phyloP scores from a whole-genome alignment of 208 protist species.

The Wallacemonas sp. region DNA sequence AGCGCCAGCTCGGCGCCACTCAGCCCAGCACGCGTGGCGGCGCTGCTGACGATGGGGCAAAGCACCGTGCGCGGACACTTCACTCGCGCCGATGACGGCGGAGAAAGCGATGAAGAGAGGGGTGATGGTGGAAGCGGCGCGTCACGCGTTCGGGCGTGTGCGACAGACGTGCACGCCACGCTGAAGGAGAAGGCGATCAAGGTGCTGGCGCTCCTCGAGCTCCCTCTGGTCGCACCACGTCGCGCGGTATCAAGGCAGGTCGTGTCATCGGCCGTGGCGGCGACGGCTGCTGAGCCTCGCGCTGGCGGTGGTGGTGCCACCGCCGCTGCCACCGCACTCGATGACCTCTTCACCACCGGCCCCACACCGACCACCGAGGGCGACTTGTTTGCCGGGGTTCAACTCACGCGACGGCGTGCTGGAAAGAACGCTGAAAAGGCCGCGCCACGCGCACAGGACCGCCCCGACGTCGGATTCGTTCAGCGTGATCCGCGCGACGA shows the following conservation, averaged over 20 bases:
- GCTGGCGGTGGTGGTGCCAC: too few species aligned
- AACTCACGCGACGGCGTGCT: not conserved
- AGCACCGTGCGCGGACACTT: slow-evolving; percentile 21
- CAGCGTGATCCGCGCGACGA: too few species aligned
- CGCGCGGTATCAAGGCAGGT: too few species aligned
- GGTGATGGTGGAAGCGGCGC: not conserved
- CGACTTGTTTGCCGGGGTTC: not conserved
- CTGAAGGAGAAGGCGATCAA: slow-evolving; percentile 38
- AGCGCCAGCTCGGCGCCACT: not conserved
- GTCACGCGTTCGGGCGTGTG: slow-evolving; percentile 28
- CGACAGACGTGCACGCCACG: slow-evolving; percentile 40
- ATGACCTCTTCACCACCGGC: slow-evolving; percentile 21
- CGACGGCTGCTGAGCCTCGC: too few species aligned
- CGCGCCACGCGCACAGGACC: too few species aligned
- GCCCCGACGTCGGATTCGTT: too few species aligned
- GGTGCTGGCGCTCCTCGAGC: slow-evolving; percentile 26
- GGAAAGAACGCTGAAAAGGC: not conserved
- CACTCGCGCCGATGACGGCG: slow-evolving; percentile 30
- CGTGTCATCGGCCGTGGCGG: too few species aligned
- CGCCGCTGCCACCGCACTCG: slow-evolving; percentile 7
- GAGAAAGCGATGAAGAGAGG: slow-evolving; percentile 9
- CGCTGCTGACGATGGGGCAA: slow-evolving; percentile 6
- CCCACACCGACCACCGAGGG: not conserved
- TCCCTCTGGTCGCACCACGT: slow-evolving; percentile 11
- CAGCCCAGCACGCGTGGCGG: not conserved